Evolutionary conservation across 495 filamentous ascomycete genomes (phyloP).

Genomic region (Hyphodiscus hymeniophilus): DNA sequence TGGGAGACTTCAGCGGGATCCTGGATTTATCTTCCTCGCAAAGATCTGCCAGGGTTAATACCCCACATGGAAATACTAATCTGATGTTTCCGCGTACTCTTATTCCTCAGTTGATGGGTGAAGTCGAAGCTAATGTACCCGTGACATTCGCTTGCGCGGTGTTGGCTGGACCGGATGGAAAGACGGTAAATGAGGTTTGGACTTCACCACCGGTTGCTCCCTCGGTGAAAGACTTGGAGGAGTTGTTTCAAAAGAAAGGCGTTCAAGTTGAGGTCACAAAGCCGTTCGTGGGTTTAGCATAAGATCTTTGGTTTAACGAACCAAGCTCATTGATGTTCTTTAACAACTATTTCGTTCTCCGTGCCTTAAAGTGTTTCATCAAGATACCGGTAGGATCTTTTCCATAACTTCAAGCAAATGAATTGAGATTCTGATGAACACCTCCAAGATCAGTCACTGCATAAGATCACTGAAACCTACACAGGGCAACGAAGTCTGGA

Average conservation of each 20-base stretch:
- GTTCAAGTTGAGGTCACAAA: slow-evolving; percentile 5
- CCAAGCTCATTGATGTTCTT: too few relatives aligned
- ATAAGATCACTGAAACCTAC: too few relatives aligned
- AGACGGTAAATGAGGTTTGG: background rate
- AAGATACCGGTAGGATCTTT: too few relatives aligned
- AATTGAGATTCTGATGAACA: too few relatives aligned
- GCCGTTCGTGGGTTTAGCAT: background rate
- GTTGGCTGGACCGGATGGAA: slow-evolving; percentile 6
- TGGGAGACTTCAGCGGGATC: slow-evolving; percentile 6
- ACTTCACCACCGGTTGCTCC: background rate
- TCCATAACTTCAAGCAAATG: too few relatives aligned
- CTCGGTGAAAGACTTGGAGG: slow-evolving; percentile 1
- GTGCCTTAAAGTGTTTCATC: too few relatives aligned
- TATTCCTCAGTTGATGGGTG: slow-evolving; percentile 1
- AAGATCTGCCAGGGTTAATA: background rate
- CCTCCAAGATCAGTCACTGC: too few relatives aligned
- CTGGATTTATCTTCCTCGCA: background rate
- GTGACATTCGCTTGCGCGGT: slow-evolving; percentile 2
- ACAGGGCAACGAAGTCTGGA: too few relatives aligned
- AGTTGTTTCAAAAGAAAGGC: slow-evolving; percentile 2
- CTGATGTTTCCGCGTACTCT: slow-evolving; percentile 5
- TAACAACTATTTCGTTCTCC: too few relatives aligned
- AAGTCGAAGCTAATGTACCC: slow-evolving; percentile 1
- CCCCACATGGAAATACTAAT: slow-evolving; percentile 5
- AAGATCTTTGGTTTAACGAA: too few relatives aligned